phyloP scores from a whole-genome alignment of 495 filamentous ascomycete species.

The Penicillium riverlandense region DNA sequence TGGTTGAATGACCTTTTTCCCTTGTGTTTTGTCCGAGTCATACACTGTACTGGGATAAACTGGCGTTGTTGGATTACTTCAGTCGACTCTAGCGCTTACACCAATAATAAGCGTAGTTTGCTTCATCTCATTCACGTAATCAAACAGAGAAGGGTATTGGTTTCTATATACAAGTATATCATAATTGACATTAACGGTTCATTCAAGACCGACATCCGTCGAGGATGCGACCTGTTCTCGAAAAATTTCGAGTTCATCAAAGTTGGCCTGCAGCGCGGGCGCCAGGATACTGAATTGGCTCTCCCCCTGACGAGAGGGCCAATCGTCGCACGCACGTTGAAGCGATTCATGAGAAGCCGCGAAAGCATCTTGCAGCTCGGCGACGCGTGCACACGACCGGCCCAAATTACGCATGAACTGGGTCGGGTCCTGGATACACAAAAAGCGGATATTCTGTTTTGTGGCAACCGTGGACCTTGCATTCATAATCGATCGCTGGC shows the following conservation, averaged over 20 bases:
- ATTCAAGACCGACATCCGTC: not conserved
- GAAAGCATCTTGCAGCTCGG: slow-evolving; percentile 23
- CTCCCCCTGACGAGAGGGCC: slow-evolving; percentile 5
- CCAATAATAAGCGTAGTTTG: no score
- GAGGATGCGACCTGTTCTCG: slow-evolving; percentile 5
- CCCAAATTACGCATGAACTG: slow-evolving; percentile 52
- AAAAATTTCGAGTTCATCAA: slow-evolving; percentile 21
- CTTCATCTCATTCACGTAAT: no score
- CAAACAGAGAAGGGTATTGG: not conserved
- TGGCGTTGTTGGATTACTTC: no score
- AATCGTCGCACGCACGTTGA: slow-evolving; percentile 9
- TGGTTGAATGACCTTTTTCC: no score
- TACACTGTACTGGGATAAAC: no score
- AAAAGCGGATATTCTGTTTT: slow-evolving; percentile 17
- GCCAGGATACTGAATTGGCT: slow-evolving; percentile 19
- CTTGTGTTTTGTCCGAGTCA: no score
- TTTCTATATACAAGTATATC: not conserved
- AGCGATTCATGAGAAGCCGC: slow-evolving; percentile 16
- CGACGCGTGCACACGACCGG: slow-evolving; percentile 23
- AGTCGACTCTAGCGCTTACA: no score
- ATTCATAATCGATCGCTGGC: slow-evolving; percentile 32
- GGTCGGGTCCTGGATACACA: slow-evolving; percentile 57
- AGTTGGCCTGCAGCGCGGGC: slow-evolving; percentile 25
- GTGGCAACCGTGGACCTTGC: slow-evolving; percentile 24
- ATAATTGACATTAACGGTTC: not conserved